Percentiles rank a stretch among this genome's conserved stretches.
Evolutionary conservation across 2,329 filamentous ascomycete species (phyloP).

Genomic region (Alternaria incomplexa): DNA sequence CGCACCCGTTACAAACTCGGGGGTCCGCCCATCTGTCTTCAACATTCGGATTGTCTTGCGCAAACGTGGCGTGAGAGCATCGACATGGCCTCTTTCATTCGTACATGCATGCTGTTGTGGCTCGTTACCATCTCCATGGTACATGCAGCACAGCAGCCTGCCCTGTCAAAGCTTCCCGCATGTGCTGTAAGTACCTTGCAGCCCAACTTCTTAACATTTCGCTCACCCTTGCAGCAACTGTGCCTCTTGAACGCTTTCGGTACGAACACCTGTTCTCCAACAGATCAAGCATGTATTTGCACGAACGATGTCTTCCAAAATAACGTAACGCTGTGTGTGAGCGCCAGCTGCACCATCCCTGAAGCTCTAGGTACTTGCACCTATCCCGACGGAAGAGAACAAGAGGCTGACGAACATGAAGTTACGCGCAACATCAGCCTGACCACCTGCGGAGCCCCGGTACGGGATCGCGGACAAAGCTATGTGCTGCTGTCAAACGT

Average conservation of each 20-base stretch:
- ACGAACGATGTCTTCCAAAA: conserved; percentile 26
- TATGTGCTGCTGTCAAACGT: conserved; percentile 45
- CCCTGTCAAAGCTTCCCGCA: conserved; percentile 5
- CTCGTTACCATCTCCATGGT: conserved; percentile 3
- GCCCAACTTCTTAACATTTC: background rate
- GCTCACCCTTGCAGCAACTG: conserved; percentile 10
- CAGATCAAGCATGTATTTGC: conserved; percentile 30
- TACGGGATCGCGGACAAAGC: conserved; percentile 45
- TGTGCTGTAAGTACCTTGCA: conserved; percentile 23
- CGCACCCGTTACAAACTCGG: background rate
- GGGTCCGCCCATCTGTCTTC: background rate
- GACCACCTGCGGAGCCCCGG: conserved; percentile 47
- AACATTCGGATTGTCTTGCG: background rate
- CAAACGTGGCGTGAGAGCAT: background rate
- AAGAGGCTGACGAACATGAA: conserved; percentile 13
- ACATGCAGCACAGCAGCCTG: conserved; percentile 4
- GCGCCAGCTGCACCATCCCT: conserved; percentile 25
- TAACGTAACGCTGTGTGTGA: conserved; percentile 28
- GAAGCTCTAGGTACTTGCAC: conserved; percentile 26
- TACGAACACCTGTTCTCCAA: conserved; percentile 24
- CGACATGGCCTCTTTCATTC: conserved; percentile 2
- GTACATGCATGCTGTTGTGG: conserved; percentile 4
- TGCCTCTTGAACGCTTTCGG: conserved; percentile 17
- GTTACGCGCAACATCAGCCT: conserved; percentile 52
- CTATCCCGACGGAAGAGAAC: background rate